Conservation (phyloP, 2,329 filamentous ascomycete species). For the Fusarium camptoceras region DNA sequence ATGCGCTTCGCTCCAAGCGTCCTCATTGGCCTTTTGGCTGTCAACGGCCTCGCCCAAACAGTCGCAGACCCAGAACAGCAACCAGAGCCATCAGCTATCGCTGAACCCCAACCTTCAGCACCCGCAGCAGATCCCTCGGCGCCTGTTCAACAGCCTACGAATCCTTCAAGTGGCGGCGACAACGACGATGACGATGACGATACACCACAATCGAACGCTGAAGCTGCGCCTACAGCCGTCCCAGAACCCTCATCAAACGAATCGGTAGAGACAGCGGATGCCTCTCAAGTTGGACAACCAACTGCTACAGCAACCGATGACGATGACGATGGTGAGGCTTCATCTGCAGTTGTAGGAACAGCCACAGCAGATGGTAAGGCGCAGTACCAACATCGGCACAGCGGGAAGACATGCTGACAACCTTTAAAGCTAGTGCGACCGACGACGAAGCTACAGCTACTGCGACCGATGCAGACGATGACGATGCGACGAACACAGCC, state of each 20-base stretch:
- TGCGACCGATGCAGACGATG: not conserved
- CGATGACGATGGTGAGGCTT: not conserved
- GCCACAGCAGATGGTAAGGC: conserved; percentile 25
- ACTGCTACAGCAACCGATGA: conserved; percentile 8
- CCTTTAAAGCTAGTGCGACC: conserved; percentile 17
- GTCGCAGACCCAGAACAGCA: conserved; percentile 8
- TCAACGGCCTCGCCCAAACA: conserved; percentile 33
- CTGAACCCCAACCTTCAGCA: conserved; percentile 24
- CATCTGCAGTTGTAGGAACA: conserved; percentile 14
- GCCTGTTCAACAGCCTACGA: conserved; percentile 11
- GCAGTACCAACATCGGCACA: not conserved
- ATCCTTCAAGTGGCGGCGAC: not conserved
- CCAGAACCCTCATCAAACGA: conserved; percentile 10
- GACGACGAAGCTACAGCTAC: conserved; percentile 12
- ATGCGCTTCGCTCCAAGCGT: conserved; percentile 35
- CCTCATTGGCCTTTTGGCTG: conserved; percentile 31
- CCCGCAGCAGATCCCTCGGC: conserved; percentile 25
- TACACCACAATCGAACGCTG: not conserved
- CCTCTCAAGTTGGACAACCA: conserved; percentile 14
- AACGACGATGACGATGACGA: not conserved
- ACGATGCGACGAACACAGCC: conserved; percentile 8
- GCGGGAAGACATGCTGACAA: not conserved
- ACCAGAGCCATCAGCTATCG: conserved; percentile 12
- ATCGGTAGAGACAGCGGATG: conserved; percentile 5
- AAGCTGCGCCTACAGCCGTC: conserved; percentile 1